Base-by-base conservation (phyloP, 73 alveolate genomes). In the Paramecium pentaurelia region DNA sequence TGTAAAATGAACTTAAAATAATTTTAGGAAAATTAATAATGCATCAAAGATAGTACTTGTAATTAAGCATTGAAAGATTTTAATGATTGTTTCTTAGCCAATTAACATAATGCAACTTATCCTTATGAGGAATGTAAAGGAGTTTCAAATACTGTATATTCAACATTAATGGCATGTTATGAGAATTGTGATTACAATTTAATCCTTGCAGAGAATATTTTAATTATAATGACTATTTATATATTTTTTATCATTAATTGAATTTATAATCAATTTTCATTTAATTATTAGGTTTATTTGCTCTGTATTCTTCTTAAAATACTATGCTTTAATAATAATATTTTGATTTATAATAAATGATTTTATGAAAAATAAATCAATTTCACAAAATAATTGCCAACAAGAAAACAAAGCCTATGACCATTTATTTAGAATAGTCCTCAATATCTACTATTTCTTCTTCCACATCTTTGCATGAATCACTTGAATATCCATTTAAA, bases 121-220 rank as follows among this genome's bases (percentile, higher is more conserved):
- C 91, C 91, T 6, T 80, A 20, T 25, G 9, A 40, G 8, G 91
- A 80, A 80, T 80, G 91, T 47, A 49, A 42, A 45, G 91, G 91
- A 27, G 91, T 80, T 45, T 27, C 71, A 3, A 80, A 80, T 47
- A 11, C 18, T 22, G 34, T 20, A 16, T 80, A 80, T 80, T 37
- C 91, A 32, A 27, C 14, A 9, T 27, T 80, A 22, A 80, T 80
- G 71, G 1, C 77, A 20, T 80, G 91, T 27, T 80, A 80, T 49
- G 44, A 80, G 12, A 27, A 42, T 25, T 80, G 91, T 27, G 91
- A 80, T 80, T 80, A 32, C 45, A 80, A 80, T 12, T 27, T 80
- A 49, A 38, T 75, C 12, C 60, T 75, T 32, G 6, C 70, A 54
- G 70, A 54, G 14, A 18, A 12, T 54, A 54, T 5, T 16, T n/a